Evolutionary conservation across 129 eudicot species (phyloP).

Genomic region (Daucus carota): DNA sequence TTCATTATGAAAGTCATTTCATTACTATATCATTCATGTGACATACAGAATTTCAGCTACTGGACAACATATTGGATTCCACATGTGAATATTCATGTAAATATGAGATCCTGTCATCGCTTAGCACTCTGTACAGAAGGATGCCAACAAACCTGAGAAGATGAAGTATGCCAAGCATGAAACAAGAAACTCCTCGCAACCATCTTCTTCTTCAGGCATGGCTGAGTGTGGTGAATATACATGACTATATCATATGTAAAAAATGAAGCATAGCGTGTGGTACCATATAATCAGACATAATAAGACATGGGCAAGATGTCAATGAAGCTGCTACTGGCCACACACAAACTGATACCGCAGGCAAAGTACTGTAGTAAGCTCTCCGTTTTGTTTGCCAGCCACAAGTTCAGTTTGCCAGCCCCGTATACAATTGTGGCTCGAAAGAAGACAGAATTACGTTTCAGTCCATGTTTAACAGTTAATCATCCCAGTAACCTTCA

Average conservation of each 20-base stretch:
- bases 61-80: not conserved
- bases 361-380: not conserved
- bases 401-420: not conserved
- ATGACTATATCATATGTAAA: not conserved
- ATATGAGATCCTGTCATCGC: not conserved
- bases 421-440: not conserved
- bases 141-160: not conserved
- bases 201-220: conserved; percentile 1
- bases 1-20: not conserved
- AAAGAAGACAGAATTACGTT: not conserved
- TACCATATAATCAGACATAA: not conserved
- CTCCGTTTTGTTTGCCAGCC: not conserved
- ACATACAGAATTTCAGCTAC: not conserved
- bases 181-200: not conserved
- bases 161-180: not conserved
- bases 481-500: conserved; percentile 45
- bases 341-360: not conserved
- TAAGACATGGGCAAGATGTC: not conserved
- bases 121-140: conserved; percentile 4
- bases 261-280: not conserved
- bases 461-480: conserved; percentile 1
- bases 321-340: conserved; percentile 3
- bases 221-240: not conserved
- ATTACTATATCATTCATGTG: not conserved
- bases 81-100: not conserved